phyloP scores from a whole-genome alignment of 164 flowering plant genomes.

The Piper betle region DNA sequence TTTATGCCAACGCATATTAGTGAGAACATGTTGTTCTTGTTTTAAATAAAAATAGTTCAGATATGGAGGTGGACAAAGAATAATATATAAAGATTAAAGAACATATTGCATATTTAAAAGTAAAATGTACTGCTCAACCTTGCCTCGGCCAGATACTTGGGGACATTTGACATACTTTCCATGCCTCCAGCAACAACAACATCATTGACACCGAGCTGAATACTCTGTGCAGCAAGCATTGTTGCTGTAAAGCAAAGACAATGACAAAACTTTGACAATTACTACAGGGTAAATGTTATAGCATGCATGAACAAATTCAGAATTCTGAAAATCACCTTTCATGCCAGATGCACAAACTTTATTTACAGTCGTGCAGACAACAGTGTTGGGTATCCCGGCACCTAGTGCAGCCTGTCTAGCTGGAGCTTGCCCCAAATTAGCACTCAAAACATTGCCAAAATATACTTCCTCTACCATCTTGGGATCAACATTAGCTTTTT shows the following conservation, averaged over 20 bases:
- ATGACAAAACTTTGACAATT: neutral
- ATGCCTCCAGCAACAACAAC: constrained; percentile 81
- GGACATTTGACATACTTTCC: constrained; percentile 91
- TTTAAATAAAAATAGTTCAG: no score
- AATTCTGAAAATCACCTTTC: constrained; percentile 39
- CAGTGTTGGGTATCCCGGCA: constrained; percentile 82
- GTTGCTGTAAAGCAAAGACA: constrained; percentile 31
- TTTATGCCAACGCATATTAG: no score
- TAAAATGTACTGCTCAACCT: constrained; percentile 9
- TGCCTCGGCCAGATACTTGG: constrained; percentile 54
- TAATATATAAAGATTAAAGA: no score
- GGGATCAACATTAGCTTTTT: constrained; percentile 72
- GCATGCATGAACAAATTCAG: neutral
- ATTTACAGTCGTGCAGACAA: constrained; percentile 75
- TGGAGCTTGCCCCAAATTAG: constrained; percentile 97
- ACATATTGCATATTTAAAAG: neutral
- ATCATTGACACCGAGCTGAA: constrained; percentile 59
- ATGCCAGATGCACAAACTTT: constrained; percentile 93
- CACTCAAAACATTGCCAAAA: constrained; percentile 94
- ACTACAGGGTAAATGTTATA: neutral
- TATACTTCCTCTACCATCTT: constrained; percentile 84
- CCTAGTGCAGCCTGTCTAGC: constrained; percentile 97
- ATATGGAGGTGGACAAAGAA: neutral
- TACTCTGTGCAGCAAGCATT: constrained; percentile 64
- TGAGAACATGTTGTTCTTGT: neutral